A percentile compares a stretch with the other conserved stretches of the same genome.
Conservation (phyloP, 2,329 filamentous ascomycete species). For the Lecanicillium sp. region DNA sequence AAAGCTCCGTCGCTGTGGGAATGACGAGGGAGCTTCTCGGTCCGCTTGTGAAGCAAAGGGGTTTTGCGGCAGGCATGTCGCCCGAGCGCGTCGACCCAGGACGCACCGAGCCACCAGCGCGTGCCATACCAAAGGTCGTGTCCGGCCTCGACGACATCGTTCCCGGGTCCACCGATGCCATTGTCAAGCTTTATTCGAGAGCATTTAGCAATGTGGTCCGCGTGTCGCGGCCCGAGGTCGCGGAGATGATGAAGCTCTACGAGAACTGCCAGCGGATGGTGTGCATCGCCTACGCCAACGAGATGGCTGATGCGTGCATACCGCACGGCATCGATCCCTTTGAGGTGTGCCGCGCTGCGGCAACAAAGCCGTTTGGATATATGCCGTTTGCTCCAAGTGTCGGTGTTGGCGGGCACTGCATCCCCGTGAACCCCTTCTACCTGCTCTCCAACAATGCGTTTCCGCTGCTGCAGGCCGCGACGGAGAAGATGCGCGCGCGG, state of each 20-base stretch:
- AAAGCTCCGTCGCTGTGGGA: constrained; percentile 49
- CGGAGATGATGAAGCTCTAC: constrained; percentile 54
- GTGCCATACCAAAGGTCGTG: constrained; percentile 46
- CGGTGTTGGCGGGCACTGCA: constrained; percentile 51
- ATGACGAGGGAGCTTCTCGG: constrained; percentile 47
- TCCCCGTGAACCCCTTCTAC: constrained; percentile 51
- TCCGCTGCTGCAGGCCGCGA: constrained; percentile 39
- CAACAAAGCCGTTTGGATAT: constrained; percentile 49
- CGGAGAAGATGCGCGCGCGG: constrained; percentile 37
- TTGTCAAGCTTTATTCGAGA: constrained; percentile 38
- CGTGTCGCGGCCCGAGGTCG: constrained; percentile 47
- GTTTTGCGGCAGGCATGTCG: constrained; percentile 44
- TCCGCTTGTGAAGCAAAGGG: constrained; percentile 34
- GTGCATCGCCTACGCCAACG: constrained; percentile 48
- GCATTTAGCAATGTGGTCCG: constrained; percentile 43
- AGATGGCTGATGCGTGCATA: constrained; percentile 49
- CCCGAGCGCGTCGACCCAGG: constrained; percentile 49
- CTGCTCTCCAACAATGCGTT: constrained; percentile 42
- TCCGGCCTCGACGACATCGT: constrained; percentile 44
- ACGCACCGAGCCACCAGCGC: constrained; percentile 32
- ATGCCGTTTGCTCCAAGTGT: constrained; percentile 40
- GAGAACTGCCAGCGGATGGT: constrained; percentile 54
- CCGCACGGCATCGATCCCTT: constrained; percentile 41
- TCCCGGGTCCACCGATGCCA: constrained; percentile 38
- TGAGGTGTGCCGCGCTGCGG: constrained; percentile 43